phyloP scores from a whole-genome alignment of 495 filamentous ascomycete species.

The Hypoxylon lenormandii region DNA sequence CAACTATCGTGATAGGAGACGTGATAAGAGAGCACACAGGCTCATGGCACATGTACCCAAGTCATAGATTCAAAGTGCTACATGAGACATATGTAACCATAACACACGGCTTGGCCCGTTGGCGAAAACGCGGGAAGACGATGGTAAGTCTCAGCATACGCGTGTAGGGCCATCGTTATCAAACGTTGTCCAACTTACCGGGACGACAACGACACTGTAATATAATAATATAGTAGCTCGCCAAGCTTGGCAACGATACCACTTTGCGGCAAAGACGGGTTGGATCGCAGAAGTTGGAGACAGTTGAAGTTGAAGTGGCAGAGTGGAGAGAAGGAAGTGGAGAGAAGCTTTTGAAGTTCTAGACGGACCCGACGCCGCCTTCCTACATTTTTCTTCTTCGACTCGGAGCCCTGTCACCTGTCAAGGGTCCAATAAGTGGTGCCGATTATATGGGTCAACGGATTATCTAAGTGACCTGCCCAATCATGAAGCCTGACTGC shows the following conservation, averaged over 20 bases:
- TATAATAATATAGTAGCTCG: conserved; percentile 21
- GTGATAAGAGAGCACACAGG: too few relatives aligned
- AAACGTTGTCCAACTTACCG: conserved; percentile 11
- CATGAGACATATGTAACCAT: too few relatives aligned
- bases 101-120: neutral
- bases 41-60: too few relatives aligned
- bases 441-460: conserved; percentile 11
- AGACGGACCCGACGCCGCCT: conserved; percentile 8
- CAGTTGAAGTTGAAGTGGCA: neutral
- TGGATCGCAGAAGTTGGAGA: neutral
- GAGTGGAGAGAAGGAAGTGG: neutral
- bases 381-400: neutral
- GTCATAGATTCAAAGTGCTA: too few relatives aligned
- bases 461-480: conserved; percentile 14
- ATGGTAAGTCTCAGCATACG: neutral
- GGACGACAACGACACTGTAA: conserved; percentile 6
- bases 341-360: conserved; percentile 2
- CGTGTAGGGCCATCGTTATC: neutral
- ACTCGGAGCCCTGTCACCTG: neutral
- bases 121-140: neutral
- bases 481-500: conserved; percentile 16
- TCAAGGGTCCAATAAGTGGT: neutral
- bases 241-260: conserved; percentile 27
- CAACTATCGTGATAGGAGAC: too few relatives aligned
- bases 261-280: conserved; percentile 3